phyloP scores from a whole-genome alignment of 768 basidiomycete genomes.

The Psilocybe subaeruginosa region DNA sequence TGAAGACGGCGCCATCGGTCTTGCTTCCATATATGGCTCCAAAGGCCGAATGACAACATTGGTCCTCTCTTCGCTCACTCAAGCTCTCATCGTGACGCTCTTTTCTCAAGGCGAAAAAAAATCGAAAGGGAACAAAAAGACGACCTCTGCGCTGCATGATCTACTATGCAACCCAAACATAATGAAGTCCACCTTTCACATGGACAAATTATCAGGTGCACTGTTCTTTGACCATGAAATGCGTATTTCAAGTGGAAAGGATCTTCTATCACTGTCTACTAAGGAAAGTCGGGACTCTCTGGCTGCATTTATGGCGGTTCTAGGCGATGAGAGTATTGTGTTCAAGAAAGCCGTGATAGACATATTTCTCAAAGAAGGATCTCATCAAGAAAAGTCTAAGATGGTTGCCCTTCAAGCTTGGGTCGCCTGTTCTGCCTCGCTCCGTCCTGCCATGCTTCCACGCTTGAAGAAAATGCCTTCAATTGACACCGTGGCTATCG shows the following conservation, averaged over 20 bases:
- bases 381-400: not conserved
- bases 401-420: not conserved
- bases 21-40: not conserved
- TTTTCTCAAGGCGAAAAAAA: not conserved
- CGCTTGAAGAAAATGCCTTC: not conserved
- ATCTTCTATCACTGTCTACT: not conserved
- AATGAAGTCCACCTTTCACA: not conserved
- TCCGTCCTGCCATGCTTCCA: not conserved
- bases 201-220: not conserved
- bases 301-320: not conserved
- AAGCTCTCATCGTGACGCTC: not conserved
- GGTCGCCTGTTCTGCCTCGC: not conserved
- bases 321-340: not conserved
- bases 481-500: not conserved
- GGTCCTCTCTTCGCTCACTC: not conserved
- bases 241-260: not conserved
- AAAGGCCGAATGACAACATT: not conserved
- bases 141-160: not conserved
- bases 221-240: not conserved
- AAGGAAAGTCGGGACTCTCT: not conserved
- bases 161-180: not conserved
- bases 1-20: not conserved
- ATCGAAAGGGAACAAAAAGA: not conserved
- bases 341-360: not conserved
- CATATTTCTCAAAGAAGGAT: not conserved